Conservation (phyloP, 441 rosid genomes). For the Theobroma grandiflorum region DNA sequence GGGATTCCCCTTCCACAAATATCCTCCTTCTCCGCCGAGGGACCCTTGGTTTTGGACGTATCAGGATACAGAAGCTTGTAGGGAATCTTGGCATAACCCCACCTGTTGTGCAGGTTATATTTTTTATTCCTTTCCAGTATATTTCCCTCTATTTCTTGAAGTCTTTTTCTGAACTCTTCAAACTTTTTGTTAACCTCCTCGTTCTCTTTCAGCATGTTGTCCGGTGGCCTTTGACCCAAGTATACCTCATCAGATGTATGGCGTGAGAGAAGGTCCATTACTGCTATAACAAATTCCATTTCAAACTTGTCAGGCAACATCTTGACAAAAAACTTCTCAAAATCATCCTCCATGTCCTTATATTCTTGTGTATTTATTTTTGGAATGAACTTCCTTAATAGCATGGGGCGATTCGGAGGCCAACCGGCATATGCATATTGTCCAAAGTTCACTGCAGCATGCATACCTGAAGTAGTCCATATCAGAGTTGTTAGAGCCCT, state of each 20-base stretch:
- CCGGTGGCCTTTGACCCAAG: slow-evolving; percentile 52
- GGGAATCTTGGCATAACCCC: slow-evolving; percentile 54
- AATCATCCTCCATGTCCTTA: slow-evolving; percentile 40
- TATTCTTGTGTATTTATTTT: slow-evolving; percentile 44
- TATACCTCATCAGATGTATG: slow-evolving; percentile 56
- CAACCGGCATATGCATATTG: slow-evolving; percentile 45
- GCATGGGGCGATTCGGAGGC: slow-evolving; percentile 59
- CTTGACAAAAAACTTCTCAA: slow-evolving; percentile 43
- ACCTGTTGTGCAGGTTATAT: slow-evolving; percentile 49
- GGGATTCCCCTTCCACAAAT: slow-evolving; percentile 60
- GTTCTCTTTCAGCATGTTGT: slow-evolving; percentile 43
- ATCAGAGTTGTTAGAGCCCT: slow-evolving; percentile 58
- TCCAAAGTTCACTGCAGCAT: slow-evolving; percentile 56
- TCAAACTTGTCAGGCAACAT: slow-evolving; percentile 61
- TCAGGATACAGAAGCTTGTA: slow-evolving; percentile 55
- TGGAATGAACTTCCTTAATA: slow-evolving; percentile 55
- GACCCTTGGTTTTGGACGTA: slow-evolving; percentile 1
- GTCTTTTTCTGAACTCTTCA: slow-evolving; percentile 42
- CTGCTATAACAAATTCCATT: slow-evolving; percentile 48
- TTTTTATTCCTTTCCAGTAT: slow-evolving; percentile 52
- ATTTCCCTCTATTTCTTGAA: slow-evolving; percentile 44
- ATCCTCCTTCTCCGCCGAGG: neutral
- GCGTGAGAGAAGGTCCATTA: slow-evolving; percentile 56
- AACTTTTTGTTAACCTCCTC: slow-evolving; percentile 36
- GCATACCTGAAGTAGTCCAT: slow-evolving; percentile 68